These are phyloP conservation scores for Atkinsonella texensis DNA, from an alignment of 2,329 filamentous ascomycete genomes.

Conservation along the genomic window DNA sequence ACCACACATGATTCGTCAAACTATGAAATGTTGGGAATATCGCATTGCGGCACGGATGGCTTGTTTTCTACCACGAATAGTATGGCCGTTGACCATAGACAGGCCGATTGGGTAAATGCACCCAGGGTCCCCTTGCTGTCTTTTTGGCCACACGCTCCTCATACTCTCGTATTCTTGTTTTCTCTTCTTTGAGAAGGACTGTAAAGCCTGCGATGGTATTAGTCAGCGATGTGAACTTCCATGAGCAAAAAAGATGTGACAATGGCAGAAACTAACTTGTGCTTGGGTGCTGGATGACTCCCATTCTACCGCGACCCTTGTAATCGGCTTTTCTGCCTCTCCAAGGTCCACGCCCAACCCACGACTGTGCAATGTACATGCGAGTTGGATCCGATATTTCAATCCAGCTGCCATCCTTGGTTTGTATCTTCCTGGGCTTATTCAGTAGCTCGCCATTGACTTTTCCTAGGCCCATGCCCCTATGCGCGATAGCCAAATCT, in stretches of 20 bases:
- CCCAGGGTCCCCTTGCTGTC: slow-evolving; percentile 67
- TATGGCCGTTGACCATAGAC: slow-evolving; percentile 78
- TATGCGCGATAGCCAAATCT: slow-evolving; percentile 65
- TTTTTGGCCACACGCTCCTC: slow-evolving; percentile 68
- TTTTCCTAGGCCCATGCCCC: slow-evolving; percentile 69
- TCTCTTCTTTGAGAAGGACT: slow-evolving; percentile 84
- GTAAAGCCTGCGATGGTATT: slow-evolving; percentile 48
- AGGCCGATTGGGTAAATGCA: slow-evolving; percentile 75
- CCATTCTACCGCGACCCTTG: slow-evolving; percentile 62
- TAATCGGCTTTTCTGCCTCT: slow-evolving; percentile 48
- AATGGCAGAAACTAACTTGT: slow-evolving; percentile 50
- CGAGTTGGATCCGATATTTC: slow-evolving; percentile 61
- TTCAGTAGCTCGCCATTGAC: slow-evolving; percentile 27
- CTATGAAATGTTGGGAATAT: background rate
- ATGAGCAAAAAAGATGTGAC: background rate
- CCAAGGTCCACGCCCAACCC: slow-evolving; percentile 69
- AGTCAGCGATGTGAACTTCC: background rate
- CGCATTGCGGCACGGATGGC: background rate
- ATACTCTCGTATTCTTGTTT: slow-evolving; percentile 70
- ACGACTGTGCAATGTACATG: slow-evolving; percentile 86
- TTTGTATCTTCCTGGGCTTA: slow-evolving; percentile 43
- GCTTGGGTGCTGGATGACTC: slow-evolving; percentile 56
- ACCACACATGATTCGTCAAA: background rate
- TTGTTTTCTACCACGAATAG: slow-evolving; percentile 66
- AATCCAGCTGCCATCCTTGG: slow-evolving; percentile 64